Evolutionary conservation across 2,329 filamentous ascomycete genomes (phyloP).

Genomic region (Akanthomyces uredinophilus): DNA sequence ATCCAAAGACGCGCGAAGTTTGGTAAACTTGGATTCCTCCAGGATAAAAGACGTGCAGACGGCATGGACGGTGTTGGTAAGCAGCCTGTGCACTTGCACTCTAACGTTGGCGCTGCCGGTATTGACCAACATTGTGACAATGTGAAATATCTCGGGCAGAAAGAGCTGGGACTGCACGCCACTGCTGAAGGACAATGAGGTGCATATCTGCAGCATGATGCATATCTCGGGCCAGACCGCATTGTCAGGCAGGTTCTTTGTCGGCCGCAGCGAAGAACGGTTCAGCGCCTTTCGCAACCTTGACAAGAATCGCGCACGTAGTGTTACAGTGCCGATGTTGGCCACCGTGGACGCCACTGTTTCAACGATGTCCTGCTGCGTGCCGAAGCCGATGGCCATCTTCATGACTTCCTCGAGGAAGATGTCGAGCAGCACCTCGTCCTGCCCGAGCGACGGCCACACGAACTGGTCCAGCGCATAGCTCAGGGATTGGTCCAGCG

Average conservation of each 20-base stretch:
- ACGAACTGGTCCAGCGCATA: slow-evolving; percentile 60
- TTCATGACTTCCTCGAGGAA: slow-evolving; percentile 64
- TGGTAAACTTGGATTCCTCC: slow-evolving; percentile 53
- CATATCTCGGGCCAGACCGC: slow-evolving; percentile 66
- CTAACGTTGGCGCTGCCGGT: slow-evolving; percentile 55
- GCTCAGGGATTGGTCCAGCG: slow-evolving; percentile 54
- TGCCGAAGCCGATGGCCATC: slow-evolving; percentile 51
- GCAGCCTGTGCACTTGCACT: slow-evolving; percentile 54
- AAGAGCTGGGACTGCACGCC: slow-evolving; percentile 63
- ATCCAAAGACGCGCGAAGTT: slow-evolving; percentile 51
- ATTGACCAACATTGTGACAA: slow-evolving; percentile 66
- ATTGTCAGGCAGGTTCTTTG: slow-evolving; percentile 60
- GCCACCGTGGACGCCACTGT: slow-evolving; percentile 57
- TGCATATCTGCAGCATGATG: slow-evolving; percentile 59
- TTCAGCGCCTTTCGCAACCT: slow-evolving; percentile 63
- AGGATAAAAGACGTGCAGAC: slow-evolving; percentile 61
- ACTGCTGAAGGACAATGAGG: slow-evolving; percentile 63
- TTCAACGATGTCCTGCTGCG: slow-evolving; percentile 55
- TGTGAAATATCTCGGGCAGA: slow-evolving; percentile 64
- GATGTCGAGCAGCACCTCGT: slow-evolving; percentile 61
- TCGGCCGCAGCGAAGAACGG: slow-evolving; percentile 61
- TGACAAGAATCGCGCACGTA: slow-evolving; percentile 61
- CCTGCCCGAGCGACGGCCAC: slow-evolving; percentile 59
- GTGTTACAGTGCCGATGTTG: slow-evolving; percentile 59
- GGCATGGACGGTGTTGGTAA: slow-evolving; percentile 64